Evolutionary conservation across 2,329 filamentous ascomycete genomes (phyloP).

Genomic region (Orbilia blumenaviensis): DNA sequence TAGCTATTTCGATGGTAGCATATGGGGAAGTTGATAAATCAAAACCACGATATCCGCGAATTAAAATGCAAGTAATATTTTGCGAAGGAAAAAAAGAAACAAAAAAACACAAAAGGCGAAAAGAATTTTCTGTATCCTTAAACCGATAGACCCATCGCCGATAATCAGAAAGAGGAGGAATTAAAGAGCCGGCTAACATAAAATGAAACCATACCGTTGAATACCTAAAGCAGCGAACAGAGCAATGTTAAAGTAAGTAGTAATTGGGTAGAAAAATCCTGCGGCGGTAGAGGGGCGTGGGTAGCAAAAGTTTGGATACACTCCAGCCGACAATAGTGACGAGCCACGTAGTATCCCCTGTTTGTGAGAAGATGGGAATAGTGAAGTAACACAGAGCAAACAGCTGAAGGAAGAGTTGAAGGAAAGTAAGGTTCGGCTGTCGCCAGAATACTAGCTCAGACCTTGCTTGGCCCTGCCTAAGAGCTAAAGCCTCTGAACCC

Average conservation of each 20-base stretch:
- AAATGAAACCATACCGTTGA: neutral
- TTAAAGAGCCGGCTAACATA: neutral
- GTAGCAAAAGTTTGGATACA: neutral
- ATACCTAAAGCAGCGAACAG: neutral
- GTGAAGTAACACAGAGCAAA: neutral
- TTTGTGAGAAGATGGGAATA: neutral
- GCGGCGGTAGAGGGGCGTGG: neutral
- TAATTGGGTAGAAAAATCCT: too few relatives aligned
- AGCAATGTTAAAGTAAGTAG: neutral
- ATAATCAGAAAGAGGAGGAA: constrained; percentile 1
- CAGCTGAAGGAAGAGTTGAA: neutral
- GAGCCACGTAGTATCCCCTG: neutral
- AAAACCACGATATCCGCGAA: neutral
- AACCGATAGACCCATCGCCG: constrained; percentile 23
- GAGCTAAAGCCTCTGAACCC: constrained; percentile 52
- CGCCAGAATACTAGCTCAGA: neutral
- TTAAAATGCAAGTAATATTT: neutral
- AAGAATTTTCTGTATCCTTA: constrained; percentile 6
- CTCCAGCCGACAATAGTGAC: neutral
- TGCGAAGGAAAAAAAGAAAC: neutral
- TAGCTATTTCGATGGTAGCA: neutral
- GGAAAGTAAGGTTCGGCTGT: neutral
- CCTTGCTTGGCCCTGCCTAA: constrained; percentile 31
- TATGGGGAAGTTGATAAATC: neutral
- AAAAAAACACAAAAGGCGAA: neutral